These are phyloP conservation scores for Pterocarpus macrocarpus DNA, from an alignment of 306 rosid genomes.

Conservation along the genomic window DNA sequence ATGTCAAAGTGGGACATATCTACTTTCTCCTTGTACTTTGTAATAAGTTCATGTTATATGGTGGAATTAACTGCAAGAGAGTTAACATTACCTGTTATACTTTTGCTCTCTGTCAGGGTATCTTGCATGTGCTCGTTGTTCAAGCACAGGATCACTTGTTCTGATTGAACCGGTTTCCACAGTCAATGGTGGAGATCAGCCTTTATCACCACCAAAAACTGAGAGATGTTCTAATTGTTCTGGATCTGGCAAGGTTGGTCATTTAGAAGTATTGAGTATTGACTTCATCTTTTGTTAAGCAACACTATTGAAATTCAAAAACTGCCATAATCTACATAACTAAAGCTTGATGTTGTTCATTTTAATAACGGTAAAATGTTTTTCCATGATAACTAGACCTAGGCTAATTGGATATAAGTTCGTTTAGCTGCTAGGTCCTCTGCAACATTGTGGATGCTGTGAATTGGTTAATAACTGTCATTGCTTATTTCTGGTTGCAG, in stretches of 20 bases:
- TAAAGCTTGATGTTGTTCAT: neutral
- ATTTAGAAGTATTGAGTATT: slow-evolving; percentile 20
- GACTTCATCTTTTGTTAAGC: slow-evolving; percentile 3
- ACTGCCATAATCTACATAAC: slow-evolving; percentile 25
- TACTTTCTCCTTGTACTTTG: neutral
- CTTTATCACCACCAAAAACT: slow-evolving; percentile 74
- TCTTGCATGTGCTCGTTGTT: slow-evolving; percentile 97
- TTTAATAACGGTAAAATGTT: neutral
- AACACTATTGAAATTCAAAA: neutral
- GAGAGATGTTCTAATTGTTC: slow-evolving; percentile 97
- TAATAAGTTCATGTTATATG: neutral
- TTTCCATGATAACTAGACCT: neutral
- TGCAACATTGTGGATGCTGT: neutral
- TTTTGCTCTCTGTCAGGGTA: slow-evolving; percentile 62
- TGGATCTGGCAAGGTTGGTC: slow-evolving; percentile 93
- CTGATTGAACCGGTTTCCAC: slow-evolving; percentile 76
- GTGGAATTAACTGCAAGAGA: slow-evolving; percentile 35
- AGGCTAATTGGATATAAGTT: neutral
- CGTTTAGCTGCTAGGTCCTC: neutral
- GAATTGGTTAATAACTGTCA: slow-evolving; percentile 8
- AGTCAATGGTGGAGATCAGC: slow-evolving; percentile 61
- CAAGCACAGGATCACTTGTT: slow-evolving; percentile 79
- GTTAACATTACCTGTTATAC: slow-evolving; percentile 12
- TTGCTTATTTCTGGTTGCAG: slow-evolving; percentile 54
- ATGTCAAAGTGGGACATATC: slow-evolving; percentile 20